phyloP scores from a whole-genome alignment of 2,329 filamentous ascomycete species.

The Aspergillus versicolor region DNA sequence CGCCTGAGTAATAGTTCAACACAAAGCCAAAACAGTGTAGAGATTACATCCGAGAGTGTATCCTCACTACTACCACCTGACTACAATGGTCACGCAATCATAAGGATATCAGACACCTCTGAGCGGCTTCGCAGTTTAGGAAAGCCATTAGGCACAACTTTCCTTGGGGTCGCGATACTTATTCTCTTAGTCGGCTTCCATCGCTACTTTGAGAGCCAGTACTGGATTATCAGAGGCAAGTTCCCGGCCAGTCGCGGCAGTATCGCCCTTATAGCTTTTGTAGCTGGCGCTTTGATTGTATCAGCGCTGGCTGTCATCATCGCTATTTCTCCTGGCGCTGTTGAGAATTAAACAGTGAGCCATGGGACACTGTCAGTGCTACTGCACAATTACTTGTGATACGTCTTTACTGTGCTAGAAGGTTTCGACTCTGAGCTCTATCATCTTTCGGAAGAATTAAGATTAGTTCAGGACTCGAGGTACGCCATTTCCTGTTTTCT shows the following conservation, averaged over 20 bases:
- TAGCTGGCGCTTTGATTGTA: slow-evolving; percentile 58
- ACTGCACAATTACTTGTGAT: neutral
- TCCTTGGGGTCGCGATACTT: slow-evolving; percentile 60
- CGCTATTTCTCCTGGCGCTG: slow-evolving; percentile 49
- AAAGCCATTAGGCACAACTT: slow-evolving; percentile 64
- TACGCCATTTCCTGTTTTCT: slow-evolving; percentile 3
- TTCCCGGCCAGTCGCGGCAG: slow-evolving; percentile 65
- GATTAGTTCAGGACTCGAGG: neutral
- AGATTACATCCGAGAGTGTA: slow-evolving; percentile 17
- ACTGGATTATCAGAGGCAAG: slow-evolving; percentile 66
- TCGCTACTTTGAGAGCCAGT: slow-evolving; percentile 65
- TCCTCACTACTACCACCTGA: slow-evolving; percentile 22
- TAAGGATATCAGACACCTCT: slow-evolving; percentile 17
- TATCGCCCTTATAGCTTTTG: slow-evolving; percentile 56
- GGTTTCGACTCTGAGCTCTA: neutral
- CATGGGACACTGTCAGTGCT: neutral
- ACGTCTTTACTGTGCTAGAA: neutral
- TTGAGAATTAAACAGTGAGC: slow-evolving; percentile 25
- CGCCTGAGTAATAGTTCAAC: slow-evolving; percentile 56
- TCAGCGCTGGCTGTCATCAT: slow-evolving; percentile 61
- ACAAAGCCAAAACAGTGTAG: slow-evolving; percentile 8
- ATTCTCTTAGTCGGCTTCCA: slow-evolving; percentile 64
- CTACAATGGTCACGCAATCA: slow-evolving; percentile 18
- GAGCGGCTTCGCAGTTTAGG: slow-evolving; percentile 51
- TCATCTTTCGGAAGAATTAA: too few relatives aligned